Percentiles rank a stretch among this genome's conserved stretches.
phyloP scores from a whole-genome alignment of 768 basidiomycete species.

The Coprinopsis sp. region DNA sequence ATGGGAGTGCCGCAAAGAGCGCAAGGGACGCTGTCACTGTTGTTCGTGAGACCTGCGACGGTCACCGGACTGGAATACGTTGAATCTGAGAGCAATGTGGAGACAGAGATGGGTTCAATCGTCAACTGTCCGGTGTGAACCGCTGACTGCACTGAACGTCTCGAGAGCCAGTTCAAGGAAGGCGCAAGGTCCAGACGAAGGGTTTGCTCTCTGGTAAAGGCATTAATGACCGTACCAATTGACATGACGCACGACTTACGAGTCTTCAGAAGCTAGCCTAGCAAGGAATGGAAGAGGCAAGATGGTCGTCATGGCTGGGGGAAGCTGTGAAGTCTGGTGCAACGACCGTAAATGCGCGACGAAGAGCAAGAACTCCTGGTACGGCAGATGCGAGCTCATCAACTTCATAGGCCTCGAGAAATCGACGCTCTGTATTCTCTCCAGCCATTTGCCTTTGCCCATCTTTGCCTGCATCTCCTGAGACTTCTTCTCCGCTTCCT shows the following conservation, averaged over 20 bases:
- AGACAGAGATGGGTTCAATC: constrained; percentile 78
- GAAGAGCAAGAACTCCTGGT: constrained; percentile 76
- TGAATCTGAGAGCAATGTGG: constrained; percentile 53
- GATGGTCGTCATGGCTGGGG: constrained; percentile 71
- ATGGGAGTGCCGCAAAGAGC: constrained; percentile 72
- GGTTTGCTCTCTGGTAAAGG: constrained; percentile 71
- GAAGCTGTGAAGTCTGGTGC: constrained; percentile 53
- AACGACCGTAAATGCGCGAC: constrained; percentile 70
- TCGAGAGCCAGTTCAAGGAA: constrained; percentile 89
- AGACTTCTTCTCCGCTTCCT: constrained; percentile 50
- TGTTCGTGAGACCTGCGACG: constrained; percentile 41
- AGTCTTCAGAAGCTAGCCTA: constrained; percentile 74
- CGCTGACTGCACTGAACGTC: constrained; percentile 77
- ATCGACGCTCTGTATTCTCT: constrained; percentile 29
- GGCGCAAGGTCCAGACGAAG: constrained; percentile 91
- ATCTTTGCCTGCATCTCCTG: constrained; percentile 45
- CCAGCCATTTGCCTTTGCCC: constrained; percentile 70
- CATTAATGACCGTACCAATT: constrained; percentile 11
- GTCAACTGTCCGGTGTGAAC: constrained; percentile 84
- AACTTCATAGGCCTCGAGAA: constrained; percentile 38
- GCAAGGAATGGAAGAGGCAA: constrained; percentile 74
- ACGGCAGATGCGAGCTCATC: constrained; percentile 67
- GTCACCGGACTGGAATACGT: constrained; percentile 35
- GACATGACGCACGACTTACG: constrained; percentile 48
- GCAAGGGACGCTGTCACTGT: constrained; percentile 57